A percentile compares a stretch with the other conserved stretches of the same genome.
Evolutionary conservation across 345 rosid species (phyloP).

Genomic region (Streptanthus diversifolius): DNA sequence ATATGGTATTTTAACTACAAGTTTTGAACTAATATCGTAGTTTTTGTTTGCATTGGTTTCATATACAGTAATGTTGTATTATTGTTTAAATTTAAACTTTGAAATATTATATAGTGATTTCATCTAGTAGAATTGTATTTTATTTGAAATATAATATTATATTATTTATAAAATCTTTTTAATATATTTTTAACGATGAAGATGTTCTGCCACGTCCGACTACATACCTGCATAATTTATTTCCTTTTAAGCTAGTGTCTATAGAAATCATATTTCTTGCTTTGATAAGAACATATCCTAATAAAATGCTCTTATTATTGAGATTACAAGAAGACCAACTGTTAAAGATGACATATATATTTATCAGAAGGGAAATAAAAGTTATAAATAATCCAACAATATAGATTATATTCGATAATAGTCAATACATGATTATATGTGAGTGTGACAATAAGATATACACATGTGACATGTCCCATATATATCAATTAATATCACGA

Average conservation of each 20-base stretch:
- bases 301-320: not conserved
- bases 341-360: not conserved
- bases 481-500: slow-evolving; percentile 29
- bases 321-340: not conserved
- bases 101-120: too few relatives aligned
- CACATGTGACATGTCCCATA: slow-evolving; percentile 32
- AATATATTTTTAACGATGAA: not conserved
- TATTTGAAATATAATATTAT: too few relatives aligned
- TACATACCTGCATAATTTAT: not conserved
- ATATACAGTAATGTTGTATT: not conserved
- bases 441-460: slow-evolving; percentile 28
- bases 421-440: slow-evolving; percentile 13
- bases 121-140: too few relatives aligned
- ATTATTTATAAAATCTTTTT: not conserved
- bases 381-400: not conserved
- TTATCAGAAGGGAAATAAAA: not conserved
- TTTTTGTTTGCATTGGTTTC: not conserved
- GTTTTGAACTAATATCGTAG: not conserved
- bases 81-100: too few relatives aligned
- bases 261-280: slow-evolving; percentile 1
- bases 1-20: too few relatives aligned
- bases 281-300: not conserved
- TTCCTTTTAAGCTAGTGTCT: not conserved
- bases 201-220: not conserved
- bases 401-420: not conserved